Conservation (phyloP, 805 yeast species). For the Suhomyces pyralidae region DNA sequence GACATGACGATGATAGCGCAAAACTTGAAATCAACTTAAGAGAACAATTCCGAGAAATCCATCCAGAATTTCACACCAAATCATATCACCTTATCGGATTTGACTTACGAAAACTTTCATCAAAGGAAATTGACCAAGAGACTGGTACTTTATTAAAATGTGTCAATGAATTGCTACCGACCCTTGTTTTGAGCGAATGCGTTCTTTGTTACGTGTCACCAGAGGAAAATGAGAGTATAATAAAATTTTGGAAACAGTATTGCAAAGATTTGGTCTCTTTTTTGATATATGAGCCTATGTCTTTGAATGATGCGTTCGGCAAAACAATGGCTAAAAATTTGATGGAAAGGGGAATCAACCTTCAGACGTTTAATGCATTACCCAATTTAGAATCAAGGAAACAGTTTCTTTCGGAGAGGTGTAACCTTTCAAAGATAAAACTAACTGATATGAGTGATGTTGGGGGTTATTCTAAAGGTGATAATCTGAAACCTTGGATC, state of each 20-base stretch:
- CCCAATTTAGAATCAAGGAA: conserved; percentile 39
- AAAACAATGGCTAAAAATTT: conserved; percentile 63
- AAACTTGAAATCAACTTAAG: conserved; percentile 10
- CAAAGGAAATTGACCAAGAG: conserved; percentile 3
- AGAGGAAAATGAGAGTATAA: conserved; percentile 42
- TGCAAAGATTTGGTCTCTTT: conserved; percentile 25
- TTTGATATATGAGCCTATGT: conserved; percentile 69
- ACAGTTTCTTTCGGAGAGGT: conserved; percentile 18
- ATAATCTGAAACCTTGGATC: conserved; percentile 40
- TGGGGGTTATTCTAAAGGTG: conserved; percentile 34
- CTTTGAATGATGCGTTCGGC: conserved; percentile 62
- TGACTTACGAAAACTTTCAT: conserved; percentile 47
- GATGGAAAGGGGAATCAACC: conserved; percentile 54
- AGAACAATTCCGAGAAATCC: conserved; percentile 21
- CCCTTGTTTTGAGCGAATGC: conserved; percentile 69
- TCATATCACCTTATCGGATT: conserved; percentile 52
- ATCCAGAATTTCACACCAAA: conserved; percentile 31
- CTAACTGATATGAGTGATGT: conserved; percentile 47
- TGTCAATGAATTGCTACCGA: conserved; percentile 43
- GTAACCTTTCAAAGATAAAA: conserved; percentile 27
- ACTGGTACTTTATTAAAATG: conserved; percentile 10
- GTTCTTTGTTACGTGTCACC: conserved; percentile 68
- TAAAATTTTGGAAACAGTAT: conserved; percentile 39
- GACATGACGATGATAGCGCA: conserved; percentile 3
- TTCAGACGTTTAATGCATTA: conserved; percentile 55